Base-by-base conservation (phyloP, 2,329 filamentous ascomycete species). In the Pseudogymnoascus sp. region DNA sequence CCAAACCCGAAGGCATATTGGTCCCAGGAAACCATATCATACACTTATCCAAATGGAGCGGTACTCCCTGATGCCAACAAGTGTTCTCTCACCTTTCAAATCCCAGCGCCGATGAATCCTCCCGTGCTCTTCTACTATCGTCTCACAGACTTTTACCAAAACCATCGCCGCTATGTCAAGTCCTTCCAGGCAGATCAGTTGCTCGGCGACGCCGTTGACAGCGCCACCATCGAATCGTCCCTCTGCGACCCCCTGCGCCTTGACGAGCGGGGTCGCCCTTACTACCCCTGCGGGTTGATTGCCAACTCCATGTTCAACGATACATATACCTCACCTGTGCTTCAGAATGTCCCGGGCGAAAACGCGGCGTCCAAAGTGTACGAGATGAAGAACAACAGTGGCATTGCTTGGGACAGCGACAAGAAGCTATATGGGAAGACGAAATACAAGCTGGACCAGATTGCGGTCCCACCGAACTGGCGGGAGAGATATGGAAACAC, bases 291-390 rank as follows among this genome's bases (percentile, higher is more conserved):
- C 71, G 94, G 94, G 19, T 77, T 99, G 63, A 96, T 97, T 66
- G 92, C 94, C 63, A 99, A 99, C 73, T 97, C 94, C 21, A 75
- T 94, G 64, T 99, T 99, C 81, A 99, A 99, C 72, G 94, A 99
- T 71, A 91, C 88, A 3, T 94, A 95, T 70, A 76, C 74, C 55
- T 82, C 75, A 57, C 89, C 92, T 0, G 73, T 81, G 1, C 75
- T 83, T 7, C 73, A 86, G 55, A 86, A 86, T 64, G 72, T 78
- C 0, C 70, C 73, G 1, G 70, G 66, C 57, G 71, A 67, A 56
- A 69, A 68, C 13, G 74, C 77, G 48, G 68, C 75, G 60, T 80
- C 78, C 6, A 57, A 65, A 45, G 65, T 65, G 1, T 99, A 96
- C 71, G 69, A 76, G 19, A 95, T 97, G 90, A 82, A 81, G 7